Evolutionary conservation across 148 eudicot species (phyloP).

Genomic region (Arbutus unedo): DNA sequence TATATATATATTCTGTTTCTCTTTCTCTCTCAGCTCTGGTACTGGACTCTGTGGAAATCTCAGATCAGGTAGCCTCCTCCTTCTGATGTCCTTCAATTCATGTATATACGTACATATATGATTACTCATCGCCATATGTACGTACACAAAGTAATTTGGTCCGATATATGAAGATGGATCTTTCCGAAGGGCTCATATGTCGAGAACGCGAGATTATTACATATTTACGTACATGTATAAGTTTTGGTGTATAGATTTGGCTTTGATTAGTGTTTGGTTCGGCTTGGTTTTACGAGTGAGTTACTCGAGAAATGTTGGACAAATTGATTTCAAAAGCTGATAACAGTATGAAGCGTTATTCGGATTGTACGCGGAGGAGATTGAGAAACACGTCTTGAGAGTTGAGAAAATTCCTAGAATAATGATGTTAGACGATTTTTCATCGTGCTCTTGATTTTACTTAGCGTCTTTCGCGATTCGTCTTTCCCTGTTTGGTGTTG

Average conservation of each 20-base stretch:
- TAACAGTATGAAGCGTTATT: not conserved
- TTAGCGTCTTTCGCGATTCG: not conserved
- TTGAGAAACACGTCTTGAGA: not conserved
- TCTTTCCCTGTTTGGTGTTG: not conserved
- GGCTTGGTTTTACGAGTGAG: not conserved
- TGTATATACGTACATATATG: not conserved
- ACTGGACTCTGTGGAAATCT: not conserved
- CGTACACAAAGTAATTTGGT: not conserved
- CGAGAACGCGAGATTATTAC: not conserved
- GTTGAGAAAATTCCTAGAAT: not conserved
- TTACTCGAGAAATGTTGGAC: not conserved
- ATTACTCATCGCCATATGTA: no score
- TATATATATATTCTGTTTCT: not conserved
- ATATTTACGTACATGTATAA: not conserved
- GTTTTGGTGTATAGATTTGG: not conserved
- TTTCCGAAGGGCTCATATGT: not conserved
- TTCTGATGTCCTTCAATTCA: not conserved
- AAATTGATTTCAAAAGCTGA: not conserved
- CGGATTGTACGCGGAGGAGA: not conserved
- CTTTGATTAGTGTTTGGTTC: not conserved
- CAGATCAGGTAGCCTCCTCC: constrained; percentile 8
- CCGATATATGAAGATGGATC: not conserved
- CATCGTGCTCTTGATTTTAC: constrained; percentile 7
- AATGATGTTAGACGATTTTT: not conserved
- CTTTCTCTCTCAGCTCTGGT: not conserved